Conservation (phyloP, 768 basidiomycete species). For the Cytidiella melzeri region DNA sequence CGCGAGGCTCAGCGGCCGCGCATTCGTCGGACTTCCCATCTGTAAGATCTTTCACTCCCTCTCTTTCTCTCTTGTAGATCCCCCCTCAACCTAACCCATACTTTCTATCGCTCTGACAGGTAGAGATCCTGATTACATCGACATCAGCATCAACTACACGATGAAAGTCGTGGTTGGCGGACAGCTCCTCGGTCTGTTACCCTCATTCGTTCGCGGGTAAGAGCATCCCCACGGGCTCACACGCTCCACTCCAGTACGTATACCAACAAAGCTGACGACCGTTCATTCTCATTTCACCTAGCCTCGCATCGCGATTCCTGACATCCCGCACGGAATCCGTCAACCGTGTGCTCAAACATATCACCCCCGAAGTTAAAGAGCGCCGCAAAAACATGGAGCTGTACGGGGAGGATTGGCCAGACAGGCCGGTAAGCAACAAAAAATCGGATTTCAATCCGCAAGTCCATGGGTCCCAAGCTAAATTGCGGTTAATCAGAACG, state of each 20-base stretch:
- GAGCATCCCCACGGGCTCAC: too few relatives aligned
- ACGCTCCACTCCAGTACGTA: conserved; percentile 26
- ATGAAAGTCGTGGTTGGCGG: conserved; percentile 20
- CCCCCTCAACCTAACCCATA: neutral
- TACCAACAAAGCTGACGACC: conserved; percentile 14
- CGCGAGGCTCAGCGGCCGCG: conserved; percentile 36
- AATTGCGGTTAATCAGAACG: conserved; percentile 6
- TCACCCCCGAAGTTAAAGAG: conserved; percentile 12
- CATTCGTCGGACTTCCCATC: conserved; percentile 45
- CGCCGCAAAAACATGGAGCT: conserved; percentile 9
- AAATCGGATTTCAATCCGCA: neutral
- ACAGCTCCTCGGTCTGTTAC: conserved; percentile 20
- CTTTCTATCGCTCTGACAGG: too few relatives aligned
- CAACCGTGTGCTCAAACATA: neutral
- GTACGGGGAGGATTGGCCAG: conserved; percentile 6
- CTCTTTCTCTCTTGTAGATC: neutral
- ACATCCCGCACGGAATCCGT: neutral
- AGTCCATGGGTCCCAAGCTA: neutral
- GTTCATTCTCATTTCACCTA: neutral
- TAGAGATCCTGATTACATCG: conserved; percentile 32
- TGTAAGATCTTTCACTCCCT: conserved; percentile 19
- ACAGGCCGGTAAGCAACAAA: conserved; percentile 10
- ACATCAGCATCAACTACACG: conserved; percentile 28
- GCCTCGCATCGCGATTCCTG: neutral
- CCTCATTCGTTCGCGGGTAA: too few relatives aligned